A percentile compares a stretch with the other conserved stretches of the same genome.
Evolutionary conservation across 1,284 basidiomycete species (phyloP).

Genomic region (Meira miltonrushii): DNA sequence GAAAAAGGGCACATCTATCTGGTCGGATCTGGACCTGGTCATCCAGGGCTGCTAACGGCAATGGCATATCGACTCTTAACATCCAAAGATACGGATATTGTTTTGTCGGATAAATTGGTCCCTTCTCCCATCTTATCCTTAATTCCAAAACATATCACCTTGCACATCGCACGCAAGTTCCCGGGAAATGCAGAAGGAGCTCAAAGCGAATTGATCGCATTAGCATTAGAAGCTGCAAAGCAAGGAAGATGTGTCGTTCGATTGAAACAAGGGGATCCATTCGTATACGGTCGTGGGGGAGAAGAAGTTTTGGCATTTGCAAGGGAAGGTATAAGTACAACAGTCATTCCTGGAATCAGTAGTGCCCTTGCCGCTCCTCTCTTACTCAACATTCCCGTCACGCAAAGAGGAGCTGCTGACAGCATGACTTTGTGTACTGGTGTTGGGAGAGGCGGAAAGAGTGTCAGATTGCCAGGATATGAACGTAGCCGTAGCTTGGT

Average conservation of each 20-base stretch:
- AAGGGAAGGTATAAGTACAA: conserved; percentile 70
- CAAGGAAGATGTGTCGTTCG: conserved; percentile 80
- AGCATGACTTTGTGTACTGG: conserved; percentile 85
- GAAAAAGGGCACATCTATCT: conserved; percentile 58
- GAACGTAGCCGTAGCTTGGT: conserved; percentile 72
- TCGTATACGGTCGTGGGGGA: conserved; percentile 85
- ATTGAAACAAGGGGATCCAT: conserved; percentile 94
- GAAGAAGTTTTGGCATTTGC: conserved; percentile 92
- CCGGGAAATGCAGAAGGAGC: conserved; percentile 94
- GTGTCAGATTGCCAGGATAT: conserved; percentile 81
- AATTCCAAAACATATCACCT: conserved; percentile 65
- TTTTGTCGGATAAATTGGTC: conserved; percentile 95
- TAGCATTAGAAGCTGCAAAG: conserved; percentile 74
- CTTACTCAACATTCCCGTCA: conserved; percentile 84
- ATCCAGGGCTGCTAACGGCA: conserved; percentile 82
- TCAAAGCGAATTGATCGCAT: conserved; percentile 86
- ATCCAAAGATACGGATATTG: conserved; percentile 65
- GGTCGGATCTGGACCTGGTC: conserved; percentile 89
- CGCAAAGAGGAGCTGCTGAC: conserved; percentile 89
- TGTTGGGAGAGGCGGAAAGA: conserved; percentile 78
- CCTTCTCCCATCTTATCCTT: conserved; percentile 78
- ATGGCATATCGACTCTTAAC: conserved; percentile 78
- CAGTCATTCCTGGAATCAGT: conserved; percentile 82
- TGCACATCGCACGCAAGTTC: conserved; percentile 86
- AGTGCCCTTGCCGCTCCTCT: conserved; percentile 83